These are phyloP conservation scores for Leishmania major DNA, from an alignment of 208 protist genomes.

Conservation along the genomic window DNA sequence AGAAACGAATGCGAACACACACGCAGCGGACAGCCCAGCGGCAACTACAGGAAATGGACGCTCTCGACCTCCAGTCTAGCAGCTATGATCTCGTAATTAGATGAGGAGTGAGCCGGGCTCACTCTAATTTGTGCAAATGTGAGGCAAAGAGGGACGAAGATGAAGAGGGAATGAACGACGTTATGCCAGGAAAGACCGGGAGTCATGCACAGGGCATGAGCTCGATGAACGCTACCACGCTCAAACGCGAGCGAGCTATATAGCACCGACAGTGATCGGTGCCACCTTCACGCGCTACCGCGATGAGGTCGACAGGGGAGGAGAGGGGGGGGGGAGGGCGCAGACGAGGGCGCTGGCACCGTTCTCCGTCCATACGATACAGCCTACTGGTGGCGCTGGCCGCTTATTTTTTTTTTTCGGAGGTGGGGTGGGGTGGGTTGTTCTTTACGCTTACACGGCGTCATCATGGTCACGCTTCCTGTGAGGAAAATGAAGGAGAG, in stretches of 20 bases:
- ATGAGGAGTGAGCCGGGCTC: not conserved
- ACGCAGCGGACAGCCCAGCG: not conserved
- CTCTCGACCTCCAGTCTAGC: not conserved
- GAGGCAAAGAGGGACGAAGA: not conserved
- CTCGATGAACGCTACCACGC: not conserved
- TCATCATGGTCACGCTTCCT: not conserved
- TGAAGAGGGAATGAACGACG: not conserved
- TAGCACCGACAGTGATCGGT: not conserved
- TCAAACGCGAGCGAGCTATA: not conserved
- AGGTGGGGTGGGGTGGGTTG: not conserved
- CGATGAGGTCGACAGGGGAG: not conserved
- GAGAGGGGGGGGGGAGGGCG: not conserved
- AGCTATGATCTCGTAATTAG: not conserved
- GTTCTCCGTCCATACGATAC: not conserved
- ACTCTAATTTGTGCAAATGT: not conserved
- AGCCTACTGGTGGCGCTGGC: not conserved
- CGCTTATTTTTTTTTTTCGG: not conserved
- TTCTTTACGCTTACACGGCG: not conserved
- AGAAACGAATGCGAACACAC: not conserved
- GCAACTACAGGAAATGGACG: not conserved
- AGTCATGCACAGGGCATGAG: not conserved
- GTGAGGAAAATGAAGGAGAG: slow-evolving; percentile 8
- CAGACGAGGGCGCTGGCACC: not conserved
- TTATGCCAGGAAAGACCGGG: not conserved
- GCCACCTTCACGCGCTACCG: not conserved